These are phyloP conservation scores for Salvia splendens DNA, from an alignment of 257 asterid genomes.

Conservation along the genomic window DNA sequence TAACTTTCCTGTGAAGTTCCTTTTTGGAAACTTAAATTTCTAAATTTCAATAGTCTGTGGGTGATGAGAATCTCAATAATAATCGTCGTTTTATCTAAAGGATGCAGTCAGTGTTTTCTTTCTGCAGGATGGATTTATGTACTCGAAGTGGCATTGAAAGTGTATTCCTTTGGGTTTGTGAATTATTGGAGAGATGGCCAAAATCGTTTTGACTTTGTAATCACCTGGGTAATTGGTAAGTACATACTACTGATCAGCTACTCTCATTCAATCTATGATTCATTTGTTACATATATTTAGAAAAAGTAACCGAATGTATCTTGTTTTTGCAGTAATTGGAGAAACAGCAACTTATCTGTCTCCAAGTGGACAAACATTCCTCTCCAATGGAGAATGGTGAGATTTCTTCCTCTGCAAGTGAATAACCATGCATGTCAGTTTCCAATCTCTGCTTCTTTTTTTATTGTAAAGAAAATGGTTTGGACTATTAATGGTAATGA, in stretches of 20 bases:
- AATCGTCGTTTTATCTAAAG: slow-evolving; percentile 17
- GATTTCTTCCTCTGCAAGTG: slow-evolving; percentile 25
- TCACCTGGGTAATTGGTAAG: slow-evolving; percentile 97
- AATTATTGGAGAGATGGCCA: slow-evolving; percentile 99
- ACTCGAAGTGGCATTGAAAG: slow-evolving; percentile 82
- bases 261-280: too few relatives aligned
- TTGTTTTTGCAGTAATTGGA: slow-evolving; percentile 77
- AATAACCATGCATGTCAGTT: slow-evolving; percentile 27
- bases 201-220: slow-evolving; percentile 85
- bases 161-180: slow-evolving; percentile 77
- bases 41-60: slow-evolving; percentile 11
- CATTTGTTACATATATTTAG: neutral
- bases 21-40: neutral
- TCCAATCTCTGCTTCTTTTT: neutral
- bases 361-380: slow-evolving; percentile 69
- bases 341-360: slow-evolving; percentile 81
- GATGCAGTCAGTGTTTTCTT: slow-evolving; percentile 33
- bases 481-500: neutral
- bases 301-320: slow-evolving; percentile 10
- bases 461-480: neutral
- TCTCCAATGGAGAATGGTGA: slow-evolving; percentile 98
- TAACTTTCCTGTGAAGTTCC: neutral
- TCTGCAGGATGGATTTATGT: slow-evolving; percentile 96
- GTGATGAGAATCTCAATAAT: slow-evolving; percentile 11
- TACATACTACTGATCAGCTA: slow-evolving; percentile 20